Conservation (phyloP, 441 rosid genomes). For the Brassica hybrid region DNA sequence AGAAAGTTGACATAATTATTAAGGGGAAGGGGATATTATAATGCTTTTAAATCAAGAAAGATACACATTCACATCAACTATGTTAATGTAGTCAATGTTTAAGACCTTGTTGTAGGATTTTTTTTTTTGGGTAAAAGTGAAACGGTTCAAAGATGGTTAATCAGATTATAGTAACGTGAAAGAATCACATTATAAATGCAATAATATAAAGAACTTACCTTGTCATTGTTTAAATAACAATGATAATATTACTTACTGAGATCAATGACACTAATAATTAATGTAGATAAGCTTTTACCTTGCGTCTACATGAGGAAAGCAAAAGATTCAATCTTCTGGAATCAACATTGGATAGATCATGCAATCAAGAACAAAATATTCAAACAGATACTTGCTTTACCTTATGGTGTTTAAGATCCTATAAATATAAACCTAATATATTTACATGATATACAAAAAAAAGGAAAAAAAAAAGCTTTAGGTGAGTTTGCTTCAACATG, state of each 20-base stretch:
- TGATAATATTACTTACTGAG: neutral
- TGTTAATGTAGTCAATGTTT: conserved; percentile 5
- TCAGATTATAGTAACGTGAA: neutral
- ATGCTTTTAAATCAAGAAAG: conserved; percentile 37
- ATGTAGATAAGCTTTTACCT: conserved; percentile 31
- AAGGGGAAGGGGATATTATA: neutral
- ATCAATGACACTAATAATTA: conserved; percentile 13
- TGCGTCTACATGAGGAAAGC: conserved; percentile 63
- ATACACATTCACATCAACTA: conserved; percentile 23
- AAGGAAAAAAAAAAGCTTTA: conserved; percentile 39
- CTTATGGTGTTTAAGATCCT: conserved; percentile 21
- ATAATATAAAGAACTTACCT: neutral
- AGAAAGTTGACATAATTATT: conserved; percentile 22
- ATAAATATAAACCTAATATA: neutral
- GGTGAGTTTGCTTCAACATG: conserved; percentile 63
- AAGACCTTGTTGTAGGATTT: neutral
- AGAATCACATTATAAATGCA: neutral
- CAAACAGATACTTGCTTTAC: conserved; percentile 37
- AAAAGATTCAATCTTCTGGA: conserved; percentile 51
- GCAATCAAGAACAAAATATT: conserved; percentile 42
- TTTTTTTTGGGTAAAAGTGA: neutral
- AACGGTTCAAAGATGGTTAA: neutral
- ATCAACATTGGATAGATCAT: conserved; percentile 49
- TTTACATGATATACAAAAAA: neutral
- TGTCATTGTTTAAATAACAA: conserved; percentile 1